A percentile compares a stretch with the other conserved stretches of the same genome.
phyloP scores from a whole-genome alignment of 768 basidiomycete species.

The Hericium rajendrae region DNA sequence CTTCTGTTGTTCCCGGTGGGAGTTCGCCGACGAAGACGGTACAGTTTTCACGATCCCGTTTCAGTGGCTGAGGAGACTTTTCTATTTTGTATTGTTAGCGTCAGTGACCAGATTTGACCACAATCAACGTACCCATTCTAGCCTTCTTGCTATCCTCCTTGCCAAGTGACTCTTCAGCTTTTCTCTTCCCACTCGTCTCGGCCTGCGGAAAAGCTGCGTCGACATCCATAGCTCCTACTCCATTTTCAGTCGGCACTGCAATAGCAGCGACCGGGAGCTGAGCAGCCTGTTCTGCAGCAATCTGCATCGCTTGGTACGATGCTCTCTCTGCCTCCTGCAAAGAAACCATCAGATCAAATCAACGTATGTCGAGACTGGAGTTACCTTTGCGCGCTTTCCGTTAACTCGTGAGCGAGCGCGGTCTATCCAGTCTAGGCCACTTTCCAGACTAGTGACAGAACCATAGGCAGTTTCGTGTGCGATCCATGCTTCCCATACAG shows the following conservation, averaged over 20 bases:
- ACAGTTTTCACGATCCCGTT: conserved; percentile 91
- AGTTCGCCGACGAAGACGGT: conserved; percentile 83
- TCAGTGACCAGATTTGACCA: background rate
- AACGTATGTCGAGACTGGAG: conserved; percentile 1
- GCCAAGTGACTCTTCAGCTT: conserved; percentile 41
- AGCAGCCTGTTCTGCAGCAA: conserved; percentile 31
- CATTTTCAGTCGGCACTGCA: background rate
- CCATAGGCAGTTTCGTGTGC: conserved; percentile 85
- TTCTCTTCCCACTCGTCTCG: conserved; percentile 46
- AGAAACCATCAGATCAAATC: background rate
- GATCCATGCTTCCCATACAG: conserved; percentile 84
- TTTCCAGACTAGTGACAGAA: conserved; percentile 53
- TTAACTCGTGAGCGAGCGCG: conserved; percentile 57
- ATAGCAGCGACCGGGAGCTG: conserved; percentile 22
- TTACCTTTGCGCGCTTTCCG: conserved; percentile 53
- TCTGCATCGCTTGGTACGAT: conserved; percentile 39
- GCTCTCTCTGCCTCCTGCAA: conserved; percentile 54
- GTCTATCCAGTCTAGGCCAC: conserved; percentile 53
- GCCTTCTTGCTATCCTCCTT: conserved; percentile 48
- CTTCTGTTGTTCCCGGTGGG: conserved; percentile 43
- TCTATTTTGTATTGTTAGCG: conserved; percentile 23
- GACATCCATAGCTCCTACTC: conserved; percentile 27
- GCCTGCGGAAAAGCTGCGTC: conserved; percentile 27
- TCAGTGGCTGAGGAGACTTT: conserved; percentile 37
- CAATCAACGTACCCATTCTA: conserved; percentile 41